A percentile compares a stretch with the other conserved stretches of the same genome.
Evolutionary conservation across 192 early-diverging fungal genomes (phyloP).

Genomic region (Coemansia sp.): DNA sequence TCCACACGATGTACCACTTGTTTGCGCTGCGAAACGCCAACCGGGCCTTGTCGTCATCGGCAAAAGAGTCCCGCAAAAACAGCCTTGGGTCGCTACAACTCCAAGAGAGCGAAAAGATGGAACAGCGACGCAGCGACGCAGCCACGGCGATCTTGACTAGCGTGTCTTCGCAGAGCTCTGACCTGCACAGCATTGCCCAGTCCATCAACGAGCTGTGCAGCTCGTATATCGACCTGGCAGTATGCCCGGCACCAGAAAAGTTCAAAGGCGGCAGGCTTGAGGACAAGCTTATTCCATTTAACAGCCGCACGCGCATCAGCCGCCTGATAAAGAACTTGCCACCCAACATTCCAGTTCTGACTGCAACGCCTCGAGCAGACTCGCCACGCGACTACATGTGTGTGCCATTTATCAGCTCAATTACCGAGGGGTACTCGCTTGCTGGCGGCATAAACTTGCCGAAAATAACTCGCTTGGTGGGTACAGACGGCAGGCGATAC

Average conservation of each 20-base stretch:
- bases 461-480: constrained; percentile 41
- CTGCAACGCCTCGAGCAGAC: constrained; percentile 20
- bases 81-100: constrained; percentile 9
- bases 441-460: constrained; percentile 52
- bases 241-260: constrained; percentile 34
- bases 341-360: constrained; percentile 31
- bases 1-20: constrained; percentile 37
- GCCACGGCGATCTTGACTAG: constrained; percentile 27
- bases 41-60: constrained; percentile 9
- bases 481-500: constrained; percentile 42
- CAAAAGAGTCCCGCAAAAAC: constrained; percentile 3
- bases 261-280: constrained; percentile 23
- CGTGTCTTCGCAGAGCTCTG: constrained; percentile 7
- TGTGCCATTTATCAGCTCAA: constrained; percentile 33
- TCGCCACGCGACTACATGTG: constrained; percentile 34
- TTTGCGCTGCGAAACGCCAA: constrained; percentile 49
- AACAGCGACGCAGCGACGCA: constrained; percentile 35
- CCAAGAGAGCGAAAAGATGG: constrained; percentile 38
- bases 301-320: constrained; percentile 20
- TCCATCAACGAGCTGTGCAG: constrained; percentile 38
- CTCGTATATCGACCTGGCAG: constrained; percentile 42
- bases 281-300: constrained; percentile 26
- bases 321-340: constrained; percentile 32
- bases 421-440: constrained; percentile 33
- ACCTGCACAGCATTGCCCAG: constrained; percentile 22